phyloP scores from a whole-genome alignment of 805 yeast species.

The Wickerhamiella kazuoi region DNA sequence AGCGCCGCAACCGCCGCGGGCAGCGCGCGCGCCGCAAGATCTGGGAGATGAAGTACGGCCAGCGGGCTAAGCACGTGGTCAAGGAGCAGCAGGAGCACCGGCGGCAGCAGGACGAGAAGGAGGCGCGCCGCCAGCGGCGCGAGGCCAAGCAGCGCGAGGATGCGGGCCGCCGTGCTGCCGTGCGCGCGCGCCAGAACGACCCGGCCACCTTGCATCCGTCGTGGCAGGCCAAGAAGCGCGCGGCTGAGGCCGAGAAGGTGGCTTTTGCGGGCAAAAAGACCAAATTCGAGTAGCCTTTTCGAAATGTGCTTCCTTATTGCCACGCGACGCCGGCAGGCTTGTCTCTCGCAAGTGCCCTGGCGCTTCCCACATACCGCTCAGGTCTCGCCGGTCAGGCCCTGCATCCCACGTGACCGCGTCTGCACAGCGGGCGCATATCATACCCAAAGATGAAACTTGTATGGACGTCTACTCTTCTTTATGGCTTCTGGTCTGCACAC shows the following conservation, averaged over 20 bases:
- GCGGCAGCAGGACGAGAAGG: conserved; percentile 28
- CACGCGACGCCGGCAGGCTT: too few relatives aligned
- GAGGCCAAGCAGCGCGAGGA: conserved; percentile 3
- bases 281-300: conserved; percentile 35
- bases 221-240: conserved; percentile 79
- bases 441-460: too few relatives aligned
- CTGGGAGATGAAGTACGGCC: conserved; percentile 86
- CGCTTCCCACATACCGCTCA: too few relatives aligned
- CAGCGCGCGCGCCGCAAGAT: conserved; percentile 93
- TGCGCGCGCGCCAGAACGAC: conserved; percentile 12
- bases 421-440: too few relatives aligned
- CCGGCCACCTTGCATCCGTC: conserved; percentile 67
- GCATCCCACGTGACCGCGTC: too few relatives aligned
- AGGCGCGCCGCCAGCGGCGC: conserved; percentile 6
- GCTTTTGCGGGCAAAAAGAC: conserved; percentile 76
- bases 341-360: too few relatives aligned
- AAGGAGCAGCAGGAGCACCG: conserved; percentile 39
- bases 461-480: too few relatives aligned
- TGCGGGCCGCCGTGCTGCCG: conserved; percentile 13
- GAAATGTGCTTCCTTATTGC: too few relatives aligned
- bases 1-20: conserved; percentile 80
- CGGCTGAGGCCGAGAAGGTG: conserved; percentile 45
- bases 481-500: too few relatives aligned
- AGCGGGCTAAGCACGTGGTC: conserved; percentile 63
- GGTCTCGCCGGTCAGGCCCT: too few relatives aligned